These are phyloP conservation scores for Fusarium gaditjirri DNA, from an alignment of 2,329 filamentous ascomycete genomes.

Conservation along the genomic window DNA sequence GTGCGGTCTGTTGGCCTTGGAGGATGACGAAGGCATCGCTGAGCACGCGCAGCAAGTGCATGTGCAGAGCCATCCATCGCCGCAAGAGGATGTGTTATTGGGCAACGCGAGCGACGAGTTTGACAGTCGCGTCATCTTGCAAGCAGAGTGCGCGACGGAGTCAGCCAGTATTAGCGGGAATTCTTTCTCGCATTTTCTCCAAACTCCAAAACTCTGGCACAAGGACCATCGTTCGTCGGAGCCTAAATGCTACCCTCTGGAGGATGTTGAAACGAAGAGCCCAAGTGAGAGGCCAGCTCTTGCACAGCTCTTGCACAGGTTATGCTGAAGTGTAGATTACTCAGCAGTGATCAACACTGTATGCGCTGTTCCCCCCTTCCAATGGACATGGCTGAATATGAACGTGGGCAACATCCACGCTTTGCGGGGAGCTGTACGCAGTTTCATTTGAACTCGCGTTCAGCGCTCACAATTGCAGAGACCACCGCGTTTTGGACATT, in stretches of 20 bases:
- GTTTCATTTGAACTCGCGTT: not conserved
- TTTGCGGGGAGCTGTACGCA: not conserved
- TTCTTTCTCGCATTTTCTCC: no score
- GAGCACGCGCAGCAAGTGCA: not conserved
- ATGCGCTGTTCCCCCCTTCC: not conserved
- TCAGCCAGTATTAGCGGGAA: not conserved
- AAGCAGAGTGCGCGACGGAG: no score
- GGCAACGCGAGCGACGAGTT: not conserved
- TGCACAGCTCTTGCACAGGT: not conserved
- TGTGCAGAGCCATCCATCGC: not conserved
- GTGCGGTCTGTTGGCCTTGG: not conserved
- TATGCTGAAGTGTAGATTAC: not conserved
- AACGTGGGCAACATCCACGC: not conserved
- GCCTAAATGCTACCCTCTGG: not conserved
- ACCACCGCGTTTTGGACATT: not conserved
- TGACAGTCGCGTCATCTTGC: not conserved
- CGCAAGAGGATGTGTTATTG: not conserved
- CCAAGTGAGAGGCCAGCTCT: not conserved
- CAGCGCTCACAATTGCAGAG: not conserved
- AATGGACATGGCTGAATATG: not conserved
- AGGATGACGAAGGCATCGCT: not conserved
- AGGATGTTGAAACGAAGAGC: not conserved
- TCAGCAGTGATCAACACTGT: not conserved
- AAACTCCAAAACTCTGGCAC: not conserved
- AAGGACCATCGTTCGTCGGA: not conserved